Evolutionary conservation across 106 monocot genomes (phyloP).

Genomic region (Platanthera guangdongensis): DNA sequence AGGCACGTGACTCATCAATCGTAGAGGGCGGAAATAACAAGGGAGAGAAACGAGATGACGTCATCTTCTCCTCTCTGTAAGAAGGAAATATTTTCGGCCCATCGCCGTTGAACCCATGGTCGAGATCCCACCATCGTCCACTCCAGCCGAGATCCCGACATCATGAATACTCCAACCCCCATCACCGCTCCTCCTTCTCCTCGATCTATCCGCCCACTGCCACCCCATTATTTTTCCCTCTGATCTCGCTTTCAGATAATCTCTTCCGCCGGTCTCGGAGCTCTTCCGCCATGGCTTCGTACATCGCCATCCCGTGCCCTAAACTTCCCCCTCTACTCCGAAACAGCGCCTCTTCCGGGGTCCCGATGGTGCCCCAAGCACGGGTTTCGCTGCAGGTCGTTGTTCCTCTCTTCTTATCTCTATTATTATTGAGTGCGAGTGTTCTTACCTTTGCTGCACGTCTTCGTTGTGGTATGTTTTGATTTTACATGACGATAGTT

Average conservation of each 20-base stretch:
- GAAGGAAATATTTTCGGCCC: background rate
- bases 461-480: background rate
- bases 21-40: background rate
- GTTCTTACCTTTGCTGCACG: background rate
- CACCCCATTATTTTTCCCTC: background rate
- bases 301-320: conserved; percentile 1
- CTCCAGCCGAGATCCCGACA: background rate
- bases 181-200: background rate
- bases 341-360: background rate
- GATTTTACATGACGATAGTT: background rate
- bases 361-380: background rate
- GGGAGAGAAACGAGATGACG: background rate
- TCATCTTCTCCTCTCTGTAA: background rate
- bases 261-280: background rate
- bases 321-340: background rate
- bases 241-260: background rate
- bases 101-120: background rate
- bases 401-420: background rate
- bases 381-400: background rate
- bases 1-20: too few relatives aligned
- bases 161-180: background rate
- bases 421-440: background rate
- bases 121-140: background rate
- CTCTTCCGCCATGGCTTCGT: background rate
- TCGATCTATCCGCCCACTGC: background rate